These are phyloP conservation scores for Adiantum capillusveneris DNA, from an alignment of 75 land plant genomes.

Conservation along the genomic window DNA sequence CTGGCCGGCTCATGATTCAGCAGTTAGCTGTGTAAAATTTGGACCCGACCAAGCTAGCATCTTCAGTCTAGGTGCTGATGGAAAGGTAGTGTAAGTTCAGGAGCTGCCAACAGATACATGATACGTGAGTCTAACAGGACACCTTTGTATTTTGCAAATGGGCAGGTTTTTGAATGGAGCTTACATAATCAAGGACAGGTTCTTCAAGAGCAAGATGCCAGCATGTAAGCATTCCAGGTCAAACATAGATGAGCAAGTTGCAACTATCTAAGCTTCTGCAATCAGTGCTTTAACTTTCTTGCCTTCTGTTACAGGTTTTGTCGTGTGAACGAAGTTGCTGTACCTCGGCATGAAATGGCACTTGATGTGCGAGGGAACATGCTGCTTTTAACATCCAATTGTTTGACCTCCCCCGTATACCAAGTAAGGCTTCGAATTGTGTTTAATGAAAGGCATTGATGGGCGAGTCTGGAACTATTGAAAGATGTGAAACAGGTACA, in stretches of 20 bases:
- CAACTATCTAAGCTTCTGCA: neutral
- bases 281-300: neutral
- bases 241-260: neutral
- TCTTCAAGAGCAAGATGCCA: slow-evolving; percentile 63
- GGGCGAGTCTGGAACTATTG: no score
- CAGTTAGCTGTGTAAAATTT: slow-evolving; percentile 76
- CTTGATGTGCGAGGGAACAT: slow-evolving; percentile 68
- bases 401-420: slow-evolving; percentile 66
- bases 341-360: slow-evolving; percentile 72
- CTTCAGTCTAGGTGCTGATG: slow-evolving; percentile 88
- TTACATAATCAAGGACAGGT: slow-evolving; percentile 81
- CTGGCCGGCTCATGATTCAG: slow-evolving; percentile 98
- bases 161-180: slow-evolving; percentile 67
- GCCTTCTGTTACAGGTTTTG: slow-evolving; percentile 35
- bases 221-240: slow-evolving; percentile 36
- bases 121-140: no score
- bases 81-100: slow-evolving; percentile 40
- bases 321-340: slow-evolving; percentile 19
- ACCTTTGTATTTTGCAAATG: no score
- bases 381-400: slow-evolving; percentile 70
- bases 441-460: no score
- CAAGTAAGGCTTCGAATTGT: slow-evolving; percentile 43
- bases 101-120: no score
- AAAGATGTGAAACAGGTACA: no score
- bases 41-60: slow-evolving; percentile 93